phyloP scores from a whole-genome alignment of 2,329 filamentous ascomycete species.

The Ascochyta pisi region DNA sequence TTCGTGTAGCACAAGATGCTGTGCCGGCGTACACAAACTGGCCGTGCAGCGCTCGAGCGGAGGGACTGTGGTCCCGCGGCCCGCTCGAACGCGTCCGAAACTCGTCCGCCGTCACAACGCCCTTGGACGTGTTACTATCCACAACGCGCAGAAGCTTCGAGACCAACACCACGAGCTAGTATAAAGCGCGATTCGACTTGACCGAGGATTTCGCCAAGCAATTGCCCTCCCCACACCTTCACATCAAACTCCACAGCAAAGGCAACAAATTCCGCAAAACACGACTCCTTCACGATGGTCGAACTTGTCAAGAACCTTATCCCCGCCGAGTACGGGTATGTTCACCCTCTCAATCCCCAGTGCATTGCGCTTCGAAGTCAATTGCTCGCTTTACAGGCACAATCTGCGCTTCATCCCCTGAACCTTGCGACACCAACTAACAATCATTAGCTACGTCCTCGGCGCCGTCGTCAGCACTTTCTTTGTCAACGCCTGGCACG shows the following conservation, averaged over 20 bases:
- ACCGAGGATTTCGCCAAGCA: not conserved
- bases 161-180: constrained; percentile 4
- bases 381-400: not conserved
- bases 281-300: constrained; percentile 8
- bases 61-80: constrained; percentile 6
- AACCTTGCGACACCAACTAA: constrained; percentile 4
- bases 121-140: not conserved
- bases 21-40: constrained; percentile 2
- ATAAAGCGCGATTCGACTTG: not conserved
- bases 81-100: constrained; percentile 11
- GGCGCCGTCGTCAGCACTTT: constrained; percentile 62
- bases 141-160: constrained; percentile 8
- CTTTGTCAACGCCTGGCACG: constrained; percentile 61
- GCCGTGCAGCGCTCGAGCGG: constrained; percentile 5
- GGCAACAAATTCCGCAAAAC: not conserved
- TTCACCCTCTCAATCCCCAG: not conserved
- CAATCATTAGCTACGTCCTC: constrained; percentile 59
- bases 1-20: not conserved
- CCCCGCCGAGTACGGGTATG: constrained; percentile 18
- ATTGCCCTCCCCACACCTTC: not conserved
- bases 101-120: constrained; percentile 14
- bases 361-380: not conserved
- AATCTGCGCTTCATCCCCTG: not conserved
- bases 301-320: constrained; percentile 20
- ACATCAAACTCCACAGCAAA: not conserved